Base-by-base conservation (phyloP, 2,329 filamentous ascomycete genomes). In the Aaosphaeria pasadenensis region DNA sequence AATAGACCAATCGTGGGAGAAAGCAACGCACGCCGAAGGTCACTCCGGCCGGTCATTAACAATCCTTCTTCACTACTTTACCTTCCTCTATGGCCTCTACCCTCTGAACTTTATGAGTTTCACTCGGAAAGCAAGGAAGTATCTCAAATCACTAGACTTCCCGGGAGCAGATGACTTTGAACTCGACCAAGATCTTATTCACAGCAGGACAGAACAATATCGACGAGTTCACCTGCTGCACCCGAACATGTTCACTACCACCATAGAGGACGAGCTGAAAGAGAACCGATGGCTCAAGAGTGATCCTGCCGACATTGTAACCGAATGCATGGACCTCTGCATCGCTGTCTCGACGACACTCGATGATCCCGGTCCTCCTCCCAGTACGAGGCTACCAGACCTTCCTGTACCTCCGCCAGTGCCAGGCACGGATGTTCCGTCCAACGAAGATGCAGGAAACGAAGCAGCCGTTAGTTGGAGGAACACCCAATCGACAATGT, bases 61-160 rank as follows among this genome's bases (percentile, higher is more conserved):
- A 5, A 85, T 89, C 50, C 76, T 92, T 1, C 71, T 85, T 45
- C 82, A 85, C 57, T 91, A 89, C 67, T 94, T 91, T 59, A 91
- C 88, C 3, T 86, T 91, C 29, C 76, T 94, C 0, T 94, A 94
- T 57, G 89, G 89, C 0, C 73, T 94, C 4, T 94, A 92, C 54
- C 89, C 89, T 1, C 82, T 92, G 62, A 92, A 92, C 64, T 90
- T 94, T 58, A 87, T 90, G 82, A 87, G 86, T 67, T 94, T 92
- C 63, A 87, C 94, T 52, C 82, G 88, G 48, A 92, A 92, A 62
- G 88, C 89, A 3, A 84, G 90, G 56, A 83, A 86, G 54, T 92
- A 88, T 62, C 74, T 94, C 7, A 85, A 89, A 42, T 85, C 87
- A 59, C 83, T 86, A 38, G 83, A 89, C 54, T 86, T 84, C 31